Evolutionary conservation across 2,329 filamentous ascomycete genomes (phyloP), one percentile per base, ranked within the genome.

Genomic region (Cercospora sp.): DNA sequence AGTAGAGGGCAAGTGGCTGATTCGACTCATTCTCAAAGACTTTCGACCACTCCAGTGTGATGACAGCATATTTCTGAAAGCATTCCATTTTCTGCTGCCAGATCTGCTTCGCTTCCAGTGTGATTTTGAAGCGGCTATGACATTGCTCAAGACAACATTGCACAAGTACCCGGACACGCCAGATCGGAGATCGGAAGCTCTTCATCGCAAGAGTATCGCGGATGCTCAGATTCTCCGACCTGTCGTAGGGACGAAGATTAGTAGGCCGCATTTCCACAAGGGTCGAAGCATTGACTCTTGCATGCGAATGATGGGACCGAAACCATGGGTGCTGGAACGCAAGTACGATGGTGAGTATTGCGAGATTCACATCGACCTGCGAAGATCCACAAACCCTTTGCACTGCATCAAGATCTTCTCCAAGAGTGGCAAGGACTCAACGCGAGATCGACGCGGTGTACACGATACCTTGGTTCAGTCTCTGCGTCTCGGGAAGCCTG

Each of bases 381-480:
- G 81, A 8, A 87, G 86, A 60, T 80, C 81, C 13, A 13, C 57
- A 5, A 58, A 70, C 26, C 72, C 70, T 6, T 58, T 76, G 67
- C 76, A 84, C 0, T 86, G 83, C 59, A 87, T 96, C 30, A 89
- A 90, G 70, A 94, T 97, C 31, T 97, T 95, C 76, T 96, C 93
- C 9, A 97, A 97, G 77, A 95, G 92, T 74, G 92, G 93, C 67
- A 96, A 95, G 76, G 92, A 97, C 72, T 94, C 93, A 55, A 97
- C 93, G 0, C 76, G 81, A 62, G 93, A 96, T 77, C 86, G 91
- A 36, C 73, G 78, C 10, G 83, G 81, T 1, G 78, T 96, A 23
- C 88, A 91, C 64, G 83, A 85, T 2, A 85, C 85, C 1, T 88
- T 97, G 65, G 83, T 84, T 48, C 81, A 87, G 3, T 89, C 90